Conservation (phyloP, 176 grass and related monocot species). For the Typha latifolia region DNA sequence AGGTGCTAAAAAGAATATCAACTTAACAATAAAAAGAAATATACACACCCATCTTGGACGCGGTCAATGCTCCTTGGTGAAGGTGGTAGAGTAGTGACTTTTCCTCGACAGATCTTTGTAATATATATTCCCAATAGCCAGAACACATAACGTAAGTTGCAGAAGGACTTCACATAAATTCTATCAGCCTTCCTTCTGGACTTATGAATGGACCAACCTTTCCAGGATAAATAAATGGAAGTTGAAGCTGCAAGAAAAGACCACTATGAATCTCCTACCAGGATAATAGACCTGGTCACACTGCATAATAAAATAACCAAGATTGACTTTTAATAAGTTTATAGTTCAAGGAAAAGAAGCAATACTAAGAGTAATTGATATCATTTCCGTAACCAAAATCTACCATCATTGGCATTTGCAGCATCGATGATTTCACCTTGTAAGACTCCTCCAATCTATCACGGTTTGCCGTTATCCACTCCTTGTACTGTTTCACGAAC, state of each 20-base stretch:
- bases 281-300: conserved; percentile 96
- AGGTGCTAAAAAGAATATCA: neutral
- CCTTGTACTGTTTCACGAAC: conserved; percentile 91
- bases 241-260: conserved; percentile 69
- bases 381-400: no score
- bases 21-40: neutral
- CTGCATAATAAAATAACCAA: conserved; percentile 34
- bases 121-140: neutral
- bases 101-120: conserved; percentile 70
- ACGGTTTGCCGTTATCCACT: conserved; percentile 77
- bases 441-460: conserved; percentile 71
- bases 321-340: neutral
- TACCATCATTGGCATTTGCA: neutral
- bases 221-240: conserved; percentile 98
- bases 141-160: neutral
- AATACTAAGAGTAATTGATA: neutral
- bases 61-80: conserved; percentile 71
- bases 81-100: conserved; percentile 61
- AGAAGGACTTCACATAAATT: neutral
- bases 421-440: conserved; percentile 36
- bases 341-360: neutral
- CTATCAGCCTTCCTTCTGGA: neutral
- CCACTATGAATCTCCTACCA: conserved; percentile 39
- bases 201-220: conserved; percentile 40
- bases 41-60: no score